Evolutionary conservation across 768 basidiomycete genomes (phyloP), one percentile per base, ranked within the genome.

Genomic region (Xerocomus potaroensis): DNA sequence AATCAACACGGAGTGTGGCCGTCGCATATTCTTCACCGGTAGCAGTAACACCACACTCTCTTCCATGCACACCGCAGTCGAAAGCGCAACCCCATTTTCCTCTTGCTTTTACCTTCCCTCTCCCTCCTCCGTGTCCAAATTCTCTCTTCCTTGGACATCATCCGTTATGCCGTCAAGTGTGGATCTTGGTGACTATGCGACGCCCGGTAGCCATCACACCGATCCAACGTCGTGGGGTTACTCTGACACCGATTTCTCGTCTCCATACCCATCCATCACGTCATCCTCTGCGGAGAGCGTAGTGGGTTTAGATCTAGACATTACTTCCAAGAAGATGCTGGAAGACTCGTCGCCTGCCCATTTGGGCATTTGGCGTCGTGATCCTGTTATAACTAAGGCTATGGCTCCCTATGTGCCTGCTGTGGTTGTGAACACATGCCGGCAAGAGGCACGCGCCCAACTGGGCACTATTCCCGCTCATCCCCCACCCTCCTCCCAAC

Each of bases 1-100:
- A 45, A 78, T 87, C 67, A 75, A 86, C 65, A 86, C 83, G 42
- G 57, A 61, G 8, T 66, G 65, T 46, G 65, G 65, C 42, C 65
- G 65, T 26, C 64, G 65, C 30, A 63, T 66, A 40, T 63, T 68
- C 44, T 67, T 64, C 45, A 60, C 68, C 26, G 68, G 68, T 16
- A 75, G 72, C 34, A 71, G 57, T 48, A 77, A 62, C 41, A 69
- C 70, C 22, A 71, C 69, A 0, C 68, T 71, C 15, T 81, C 82
- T 26, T 83, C 83, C 22, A 85, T 87, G 84, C 84, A 83, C 48
- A 87, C 85, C 16, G 85, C 85, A 31, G 78, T 85, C 39, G 85
- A 87, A 64, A 62, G 58, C 27, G 75, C 77, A 45, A 80, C 77
- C 44, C 72, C 75, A 11, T 80, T 78, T 55, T 74, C 77, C 15